These are phyloP conservation scores for Paramecium octaurelia DNA, from an alignment of 73 alveolate species.

Conservation along the genomic window DNA sequence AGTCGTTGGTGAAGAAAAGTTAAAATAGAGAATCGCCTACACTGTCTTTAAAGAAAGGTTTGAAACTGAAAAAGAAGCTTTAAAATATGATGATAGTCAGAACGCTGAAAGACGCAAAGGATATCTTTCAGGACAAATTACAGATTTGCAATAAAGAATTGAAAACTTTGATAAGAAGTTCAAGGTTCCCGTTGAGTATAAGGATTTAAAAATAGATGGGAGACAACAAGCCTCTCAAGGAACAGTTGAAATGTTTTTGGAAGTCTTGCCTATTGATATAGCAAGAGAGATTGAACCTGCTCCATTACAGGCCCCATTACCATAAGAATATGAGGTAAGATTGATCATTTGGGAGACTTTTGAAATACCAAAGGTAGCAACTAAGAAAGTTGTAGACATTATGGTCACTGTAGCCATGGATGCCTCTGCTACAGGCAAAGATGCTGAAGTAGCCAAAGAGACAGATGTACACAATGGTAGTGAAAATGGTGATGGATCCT, in stretches of 20 bases:
- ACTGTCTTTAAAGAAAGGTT: conserved; percentile 62
- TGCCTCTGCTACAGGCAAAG: conserved; percentile 87
- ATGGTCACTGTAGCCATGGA: conserved; percentile 83
- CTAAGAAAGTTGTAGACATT: conserved; percentile 86
- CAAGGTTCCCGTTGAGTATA: conserved; percentile 83
- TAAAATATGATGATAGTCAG: conserved; percentile 46
- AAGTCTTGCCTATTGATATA: conserved; percentile 78
- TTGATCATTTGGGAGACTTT: conserved; percentile 94
- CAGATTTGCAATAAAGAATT: background rate
- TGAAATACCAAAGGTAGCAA: conserved; percentile 88
- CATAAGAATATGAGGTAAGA: conserved; percentile 92
- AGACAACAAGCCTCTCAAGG: conserved; percentile 86
- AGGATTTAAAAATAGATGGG: conserved; percentile 77
- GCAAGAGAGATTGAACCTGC: conserved; percentile 81
- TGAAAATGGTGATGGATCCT: conserved; percentile 92
- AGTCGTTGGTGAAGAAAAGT: conserved; percentile 50
- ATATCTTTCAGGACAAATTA: conserved; percentile 38
- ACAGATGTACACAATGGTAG: conserved; percentile 95
- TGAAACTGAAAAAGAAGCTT: conserved; percentile 9
- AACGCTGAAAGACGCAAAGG: conserved; percentile 52
- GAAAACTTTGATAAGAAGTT: conserved; percentile 65
- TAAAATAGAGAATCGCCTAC: conserved; percentile 56
- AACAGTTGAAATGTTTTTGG: conserved; percentile 90
- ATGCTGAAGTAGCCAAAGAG: conserved; percentile 73
- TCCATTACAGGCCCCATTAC: conserved; percentile 74